A percentile compares a stretch with the other conserved stretches of the same genome.
These are phyloP conservation scores for Rubus parviflorus DNA, from an alignment of 306 rosid species.

Conservation along the genomic window DNA sequence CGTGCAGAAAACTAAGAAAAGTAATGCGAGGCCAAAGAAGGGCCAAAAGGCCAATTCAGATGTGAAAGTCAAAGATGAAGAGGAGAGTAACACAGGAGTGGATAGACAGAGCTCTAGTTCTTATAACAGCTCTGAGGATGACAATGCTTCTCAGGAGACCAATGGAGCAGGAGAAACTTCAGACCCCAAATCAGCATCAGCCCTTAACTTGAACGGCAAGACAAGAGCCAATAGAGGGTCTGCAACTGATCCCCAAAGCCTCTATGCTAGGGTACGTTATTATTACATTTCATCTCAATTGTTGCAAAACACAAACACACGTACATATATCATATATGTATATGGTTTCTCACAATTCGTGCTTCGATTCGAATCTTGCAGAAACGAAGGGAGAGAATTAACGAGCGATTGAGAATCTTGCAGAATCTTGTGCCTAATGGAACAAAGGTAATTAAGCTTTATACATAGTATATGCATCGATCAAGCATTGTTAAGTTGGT, in stretches of 20 bases:
- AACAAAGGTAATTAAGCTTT: constrained; percentile 42
- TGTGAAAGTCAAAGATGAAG: constrained; percentile 41
- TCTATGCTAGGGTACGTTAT: constrained; percentile 78
- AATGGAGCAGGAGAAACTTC: constrained; percentile 44
- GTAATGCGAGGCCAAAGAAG: constrained; percentile 37
- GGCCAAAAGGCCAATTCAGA: constrained; percentile 30
- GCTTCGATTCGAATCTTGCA: constrained; percentile 29
- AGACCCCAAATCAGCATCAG: constrained; percentile 35
- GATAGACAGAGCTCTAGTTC: constrained; percentile 56
- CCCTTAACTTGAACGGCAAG: constrained; percentile 56
- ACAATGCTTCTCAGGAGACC: constrained; percentile 55
- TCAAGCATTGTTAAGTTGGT: too few species aligned
- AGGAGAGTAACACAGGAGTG: constrained; percentile 40
- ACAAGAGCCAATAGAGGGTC: constrained; percentile 80
- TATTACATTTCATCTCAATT: background rate
- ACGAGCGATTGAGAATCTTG: constrained; percentile 67
- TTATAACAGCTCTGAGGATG: constrained; percentile 69
- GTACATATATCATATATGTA: background rate
- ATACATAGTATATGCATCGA: too few species aligned
- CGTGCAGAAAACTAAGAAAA: constrained; percentile 49
- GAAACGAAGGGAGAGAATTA: constrained; percentile 94
- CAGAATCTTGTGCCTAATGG: constrained; percentile 92
- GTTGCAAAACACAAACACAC: background rate
- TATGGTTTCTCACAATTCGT: background rate
- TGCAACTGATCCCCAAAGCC: constrained; percentile 95